phyloP scores from a whole-genome alignment of 2,329 filamentous ascomycete genomes.

The Cytospora paraplurivora region DNA sequence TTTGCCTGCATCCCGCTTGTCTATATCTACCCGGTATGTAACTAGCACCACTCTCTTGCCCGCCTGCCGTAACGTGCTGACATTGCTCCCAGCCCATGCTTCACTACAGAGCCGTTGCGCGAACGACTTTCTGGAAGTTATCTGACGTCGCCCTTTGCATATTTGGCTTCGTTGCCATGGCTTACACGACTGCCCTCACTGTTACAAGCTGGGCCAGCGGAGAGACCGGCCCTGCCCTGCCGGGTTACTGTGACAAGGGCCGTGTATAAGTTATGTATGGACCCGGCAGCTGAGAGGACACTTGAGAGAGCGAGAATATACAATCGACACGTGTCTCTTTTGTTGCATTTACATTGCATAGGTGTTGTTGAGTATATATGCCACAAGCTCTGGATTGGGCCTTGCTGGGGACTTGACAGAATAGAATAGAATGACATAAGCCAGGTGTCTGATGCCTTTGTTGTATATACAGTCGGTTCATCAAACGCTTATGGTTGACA shows the following conservation, averaged over 20 bases:
- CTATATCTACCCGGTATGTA: conserved; percentile 93
- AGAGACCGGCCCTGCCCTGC: conserved; percentile 44
- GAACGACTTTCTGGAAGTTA: conserved; percentile 64
- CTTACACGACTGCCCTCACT: conserved; percentile 87
- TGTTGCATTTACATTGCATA: conserved; percentile 24
- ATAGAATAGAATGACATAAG: no score
- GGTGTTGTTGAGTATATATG: conserved; percentile 11
- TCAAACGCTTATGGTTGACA: no score
- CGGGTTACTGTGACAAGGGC: conserved; percentile 57
- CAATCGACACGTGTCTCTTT: conserved; percentile 11
- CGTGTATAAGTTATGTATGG: conserved; percentile 29
- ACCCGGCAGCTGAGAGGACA: background rate
- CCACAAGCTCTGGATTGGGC: background rate
- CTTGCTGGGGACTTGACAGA: background rate
- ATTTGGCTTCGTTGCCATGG: conserved; percentile 85
- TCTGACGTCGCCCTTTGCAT: conserved; percentile 76
- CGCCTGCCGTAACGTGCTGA: conserved; percentile 36
- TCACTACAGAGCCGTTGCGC: conserved; percentile 80
- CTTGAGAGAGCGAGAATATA: background rate
- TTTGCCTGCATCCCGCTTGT: conserved; percentile 97
- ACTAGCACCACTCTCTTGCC: background rate
- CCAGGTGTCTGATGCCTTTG: no score
- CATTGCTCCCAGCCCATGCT: conserved; percentile 70
- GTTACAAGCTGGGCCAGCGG: conserved; percentile 81
- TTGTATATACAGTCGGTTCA: no score